These are phyloP conservation scores for Gastrolobium bilobum DNA, from an alignment of 306 rosid species.

Conservation along the genomic window DNA sequence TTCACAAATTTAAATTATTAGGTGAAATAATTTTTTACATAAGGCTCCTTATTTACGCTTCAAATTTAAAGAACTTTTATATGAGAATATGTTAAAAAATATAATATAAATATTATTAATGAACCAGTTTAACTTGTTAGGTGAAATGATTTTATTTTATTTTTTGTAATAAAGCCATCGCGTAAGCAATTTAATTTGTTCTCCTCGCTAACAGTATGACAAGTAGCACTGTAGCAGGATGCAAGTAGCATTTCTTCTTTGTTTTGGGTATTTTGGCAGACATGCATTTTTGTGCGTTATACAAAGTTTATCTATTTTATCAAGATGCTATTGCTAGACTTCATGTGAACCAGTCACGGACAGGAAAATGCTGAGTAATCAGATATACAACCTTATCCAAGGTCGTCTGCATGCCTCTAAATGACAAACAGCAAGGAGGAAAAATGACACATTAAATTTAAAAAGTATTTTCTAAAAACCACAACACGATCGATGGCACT, in stretches of 20 bases:
- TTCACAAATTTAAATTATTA: too few relatives aligned
- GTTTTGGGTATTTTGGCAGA: neutral
- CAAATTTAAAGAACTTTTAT: too few relatives aligned
- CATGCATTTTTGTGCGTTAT: neutral
- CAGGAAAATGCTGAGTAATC: conserved; percentile 37
- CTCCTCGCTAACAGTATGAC: neutral
- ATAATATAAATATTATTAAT: too few relatives aligned
- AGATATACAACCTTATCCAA: conserved; percentile 39
- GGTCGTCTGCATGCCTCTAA: conserved; percentile 18
- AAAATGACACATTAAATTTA: too few relatives aligned
- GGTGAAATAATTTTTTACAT: too few relatives aligned
- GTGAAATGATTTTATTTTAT: too few relatives aligned
- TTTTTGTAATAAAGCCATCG: too few relatives aligned
- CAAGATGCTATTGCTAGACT: neutral
- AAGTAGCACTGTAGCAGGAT: conserved; percentile 29
- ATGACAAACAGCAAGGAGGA: neutral
- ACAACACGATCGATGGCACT: too few relatives aligned
- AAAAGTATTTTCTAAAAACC: too few relatives aligned
- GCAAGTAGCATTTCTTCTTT: conserved; percentile 2
- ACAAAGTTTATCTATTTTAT: neutral
- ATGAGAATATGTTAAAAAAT: too few relatives aligned
- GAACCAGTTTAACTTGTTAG: too few relatives aligned
- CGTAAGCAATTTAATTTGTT: neutral
- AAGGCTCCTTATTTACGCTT: too few relatives aligned
- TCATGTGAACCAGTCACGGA: conserved; percentile 25